Base-by-base conservation (phyloP, 768 basidiomycete genomes). In the Rhodotorula kratochvilovae region DNA sequence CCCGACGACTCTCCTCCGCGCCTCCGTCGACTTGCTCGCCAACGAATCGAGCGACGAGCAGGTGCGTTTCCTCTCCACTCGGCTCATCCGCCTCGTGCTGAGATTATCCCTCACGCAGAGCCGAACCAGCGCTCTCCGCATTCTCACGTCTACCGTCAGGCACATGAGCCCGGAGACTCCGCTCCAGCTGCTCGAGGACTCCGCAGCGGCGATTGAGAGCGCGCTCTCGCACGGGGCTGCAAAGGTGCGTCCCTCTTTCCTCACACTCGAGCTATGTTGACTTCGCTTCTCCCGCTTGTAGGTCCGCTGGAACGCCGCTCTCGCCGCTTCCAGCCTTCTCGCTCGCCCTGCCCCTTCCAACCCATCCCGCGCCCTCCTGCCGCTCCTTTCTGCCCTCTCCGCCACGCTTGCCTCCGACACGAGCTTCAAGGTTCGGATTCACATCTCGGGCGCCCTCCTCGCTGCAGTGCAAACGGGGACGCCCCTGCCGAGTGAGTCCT, bases 291-390 rank as follows among this genome's bases (percentile, higher is more conserved):
- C 17, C 1, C 27, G n/a, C n/a, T n/a, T 12, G 2, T 55, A 74
- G 73, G 29, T 74, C 33, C 73, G 73, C 16, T 74, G 73, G 73
- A 74, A 74, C 54, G 63, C 66, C 10, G 63, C 62, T 43, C 56
- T 70, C 23, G 62, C 73, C 21, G 29, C 62, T 23, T 50, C 51
- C 50, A 6, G 55, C 1, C 21, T 69, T 17, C 31, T 67, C 53
- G 5, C 21, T 19, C 13, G 19, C 43, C 3, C 35, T 57, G 27
- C 45, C 21, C 35, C 31, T 5, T 5, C 54, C 46, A 1, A 35
- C 7, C 25, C 61, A 0, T 11, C 43, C 35, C 42, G 7, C 6
- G 16, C 13, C 42, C n/a, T 5, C 42, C 25, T 5, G 7, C 5
- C 12, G 1, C 27, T n/a, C 2, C 31, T 7, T 23, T 42, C 63